phyloP scores from a whole-genome alignment of 305 asterid genomes.

The Stenogyne calaminthoides region DNA sequence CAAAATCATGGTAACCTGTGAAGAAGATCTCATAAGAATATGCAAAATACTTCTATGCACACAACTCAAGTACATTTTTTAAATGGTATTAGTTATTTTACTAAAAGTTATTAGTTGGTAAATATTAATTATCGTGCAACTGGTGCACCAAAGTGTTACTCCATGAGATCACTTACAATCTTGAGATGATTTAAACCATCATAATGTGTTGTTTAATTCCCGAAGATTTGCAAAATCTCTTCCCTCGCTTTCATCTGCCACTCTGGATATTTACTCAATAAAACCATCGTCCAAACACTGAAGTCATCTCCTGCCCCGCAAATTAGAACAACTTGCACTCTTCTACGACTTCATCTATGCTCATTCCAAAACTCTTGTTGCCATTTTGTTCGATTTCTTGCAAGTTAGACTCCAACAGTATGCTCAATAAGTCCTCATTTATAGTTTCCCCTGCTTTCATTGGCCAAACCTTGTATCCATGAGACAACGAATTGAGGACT shows the following conservation, averaged over 20 bases:
- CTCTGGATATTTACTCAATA: neutral
- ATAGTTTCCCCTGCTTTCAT: conserved; percentile 38
- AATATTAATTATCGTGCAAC: too few relatives aligned
- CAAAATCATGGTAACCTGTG: too few relatives aligned
- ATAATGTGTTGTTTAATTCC: conserved; percentile 25
- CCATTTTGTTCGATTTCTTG: conserved; percentile 42
- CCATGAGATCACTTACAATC: conserved; percentile 38
- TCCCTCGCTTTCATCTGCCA: conserved; percentile 40
- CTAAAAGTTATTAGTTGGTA: too few relatives aligned
- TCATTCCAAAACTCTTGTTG: conserved; percentile 12
- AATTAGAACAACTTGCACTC: conserved; percentile 24
- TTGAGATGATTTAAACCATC: conserved; percentile 47
- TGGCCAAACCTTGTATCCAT: conserved; percentile 42
- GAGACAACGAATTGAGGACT: conserved; percentile 29
- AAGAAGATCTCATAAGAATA: too few relatives aligned
- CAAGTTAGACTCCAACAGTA: conserved; percentile 44
- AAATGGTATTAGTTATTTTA: too few relatives aligned
- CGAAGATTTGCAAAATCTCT: conserved; percentile 42
- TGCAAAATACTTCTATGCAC: too few relatives aligned
- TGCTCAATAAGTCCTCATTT: conserved; percentile 42
- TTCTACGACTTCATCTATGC: neutral
- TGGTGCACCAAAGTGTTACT: too few relatives aligned
- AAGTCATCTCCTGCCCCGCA: conserved; percentile 8
- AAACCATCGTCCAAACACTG: conserved; percentile 13
- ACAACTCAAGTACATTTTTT: too few relatives aligned